Evolutionary conservation across 2,329 filamentous ascomycete species (phyloP), one percentile per base, ranked within the genome.

Genomic region (Claviceps sp.): DNA sequence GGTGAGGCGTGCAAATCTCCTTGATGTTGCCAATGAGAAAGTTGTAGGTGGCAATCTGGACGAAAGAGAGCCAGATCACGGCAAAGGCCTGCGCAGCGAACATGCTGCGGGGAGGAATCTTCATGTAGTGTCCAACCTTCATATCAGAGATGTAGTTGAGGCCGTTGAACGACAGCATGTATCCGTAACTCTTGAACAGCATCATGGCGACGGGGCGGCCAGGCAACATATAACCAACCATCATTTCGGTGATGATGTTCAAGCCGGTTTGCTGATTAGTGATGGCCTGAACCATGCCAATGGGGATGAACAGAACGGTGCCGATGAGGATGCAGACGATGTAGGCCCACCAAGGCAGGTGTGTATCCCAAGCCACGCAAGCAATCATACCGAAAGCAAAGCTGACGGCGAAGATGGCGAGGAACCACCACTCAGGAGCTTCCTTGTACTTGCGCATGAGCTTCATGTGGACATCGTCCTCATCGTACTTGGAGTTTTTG

Each of bases 341-440:
- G 50, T 65, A 67, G 0, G 63, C 65, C 68, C 68, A 71, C 67
- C 67, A 72, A 1, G 70, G 62, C 22, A 73, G 59, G 42, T 70
- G 65, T 0, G 71, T 72, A 3, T 57, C 34, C 60, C 64, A 67
- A 41, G 59, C 59, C 37, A 66, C 64, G 6, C 58, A 61, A 1
- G 64, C 61, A 37, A 65, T 58, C 60, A 69, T 67, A 20, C 63
- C 62, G 5, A 81, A 66, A 1, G 62, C 74, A 18, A 78, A 64
- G 64, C 76, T 76, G 49, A 70, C 9, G 2, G 70, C 52, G 30
- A 73, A 70, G 8, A 76, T 62, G 4, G 53, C 55, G 0, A 59
- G 58, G 54, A 79, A 82, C 77, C 78, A 81, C 74, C 74, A 81
- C 37, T 72, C 60, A 0, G 79, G 78, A 0, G 72, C 74, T 34